A percentile compares a stretch with the other conserved stretches of the same genome.
These are phyloP conservation scores for Nicotiana noctiflora DNA, from an alignment of 257 asterid genomes.

Conservation along the genomic window DNA sequence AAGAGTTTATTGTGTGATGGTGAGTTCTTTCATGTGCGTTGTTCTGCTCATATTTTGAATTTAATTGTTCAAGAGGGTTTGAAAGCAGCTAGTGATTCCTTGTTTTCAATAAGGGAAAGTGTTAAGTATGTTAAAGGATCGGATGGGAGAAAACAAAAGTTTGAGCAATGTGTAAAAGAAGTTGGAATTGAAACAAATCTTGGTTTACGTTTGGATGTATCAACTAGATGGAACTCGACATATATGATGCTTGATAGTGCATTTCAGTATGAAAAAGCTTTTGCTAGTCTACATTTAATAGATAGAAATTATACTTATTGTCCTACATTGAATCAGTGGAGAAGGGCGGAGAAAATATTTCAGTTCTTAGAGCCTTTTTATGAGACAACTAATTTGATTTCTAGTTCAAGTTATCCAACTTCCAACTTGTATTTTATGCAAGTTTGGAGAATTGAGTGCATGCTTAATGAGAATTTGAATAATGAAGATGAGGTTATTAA, in stretches of 20 bases:
- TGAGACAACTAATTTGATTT: neutral
- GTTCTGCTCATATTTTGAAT: neutral
- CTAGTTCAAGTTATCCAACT: neutral
- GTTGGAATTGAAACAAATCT: neutral
- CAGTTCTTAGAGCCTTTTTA: neutral
- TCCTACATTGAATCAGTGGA: neutral
- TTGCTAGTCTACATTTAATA: neutral
- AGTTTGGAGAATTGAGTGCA: too few relatives aligned
- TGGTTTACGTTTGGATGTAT: neutral
- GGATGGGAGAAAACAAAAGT: neutral
- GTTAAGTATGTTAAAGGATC: neutral
- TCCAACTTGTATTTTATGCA: neutral
- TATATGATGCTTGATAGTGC: neutral
- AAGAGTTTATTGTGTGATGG: neutral
- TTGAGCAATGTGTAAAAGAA: neutral
- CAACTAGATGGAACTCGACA: neutral
- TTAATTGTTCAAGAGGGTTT: too few relatives aligned
- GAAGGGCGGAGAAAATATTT: neutral
- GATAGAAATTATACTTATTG: neutral
- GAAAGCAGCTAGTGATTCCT: neutral
- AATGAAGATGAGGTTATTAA: neutral
- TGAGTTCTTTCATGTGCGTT: constrained; percentile 1
- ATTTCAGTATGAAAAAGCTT: neutral
- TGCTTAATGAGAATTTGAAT: neutral
- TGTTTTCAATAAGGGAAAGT: neutral